Conservation (phyloP, 257 asterid genomes). For the Asclepias syriaca region DNA sequence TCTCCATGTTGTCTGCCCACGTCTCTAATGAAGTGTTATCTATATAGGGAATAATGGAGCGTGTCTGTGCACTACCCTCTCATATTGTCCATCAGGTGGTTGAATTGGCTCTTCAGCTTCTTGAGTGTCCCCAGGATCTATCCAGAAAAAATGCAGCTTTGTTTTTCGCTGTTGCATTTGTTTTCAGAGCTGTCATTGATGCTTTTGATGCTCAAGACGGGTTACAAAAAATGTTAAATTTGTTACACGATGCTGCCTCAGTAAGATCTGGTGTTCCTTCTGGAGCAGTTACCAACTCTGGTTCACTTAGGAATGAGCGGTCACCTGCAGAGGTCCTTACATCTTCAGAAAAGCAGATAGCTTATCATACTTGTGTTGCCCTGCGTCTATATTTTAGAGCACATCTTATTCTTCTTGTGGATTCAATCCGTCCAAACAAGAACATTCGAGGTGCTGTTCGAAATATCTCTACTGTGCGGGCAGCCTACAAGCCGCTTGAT, state of each 20-base stretch:
- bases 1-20: not conserved
- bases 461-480: constrained; percentile 56
- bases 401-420: constrained; percentile 79
- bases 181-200: constrained; percentile 86
- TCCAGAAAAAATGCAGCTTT: constrained; percentile 90
- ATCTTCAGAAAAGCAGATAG: constrained; percentile 91
- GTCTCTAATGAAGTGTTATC: constrained; percentile 9
- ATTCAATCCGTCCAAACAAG: constrained; percentile 80
- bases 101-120: constrained; percentile 87
- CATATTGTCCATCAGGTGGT: constrained; percentile 74
- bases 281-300: constrained; percentile 61
- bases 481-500: constrained; percentile 91
- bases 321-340: constrained; percentile 87
- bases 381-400: constrained; percentile 90
- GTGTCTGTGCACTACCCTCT: constrained; percentile 92
- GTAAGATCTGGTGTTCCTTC: constrained; percentile 84
- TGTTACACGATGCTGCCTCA: constrained; percentile 91
- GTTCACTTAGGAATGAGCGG: constrained; percentile 69
- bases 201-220: constrained; percentile 92
- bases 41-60: constrained; percentile 95
- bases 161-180: constrained; percentile 89
- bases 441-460: constrained; percentile 73
- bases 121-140: constrained; percentile 72
- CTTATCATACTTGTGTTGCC: constrained; percentile 91
- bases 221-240: constrained; percentile 71